These are phyloP conservation scores for Schwanniomyces polymorphus DNA, from an alignment of 805 yeast species.

Conservation along the genomic window DNA sequence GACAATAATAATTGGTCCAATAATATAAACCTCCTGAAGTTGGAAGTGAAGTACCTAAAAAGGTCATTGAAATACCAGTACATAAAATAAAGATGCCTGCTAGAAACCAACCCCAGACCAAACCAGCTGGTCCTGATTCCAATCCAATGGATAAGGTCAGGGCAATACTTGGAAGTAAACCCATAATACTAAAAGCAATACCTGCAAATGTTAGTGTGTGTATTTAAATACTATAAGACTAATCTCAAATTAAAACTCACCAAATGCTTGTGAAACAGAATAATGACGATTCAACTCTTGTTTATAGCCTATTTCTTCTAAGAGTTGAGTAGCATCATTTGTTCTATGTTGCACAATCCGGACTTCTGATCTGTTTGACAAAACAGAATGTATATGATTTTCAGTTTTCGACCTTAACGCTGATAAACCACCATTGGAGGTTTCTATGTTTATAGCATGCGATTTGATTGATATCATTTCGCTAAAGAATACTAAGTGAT, in stretches of 20 bases:
- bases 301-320: conserved; percentile 66
- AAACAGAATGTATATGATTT: conserved; percentile 8
- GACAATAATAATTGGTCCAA: conserved; percentile 57
- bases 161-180: conserved; percentile 63
- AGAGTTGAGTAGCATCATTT: conserved; percentile 17
- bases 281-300: conserved; percentile 65
- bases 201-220: conserved; percentile 4
- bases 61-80: conserved; percentile 65
- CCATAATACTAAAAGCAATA: conserved; percentile 73
- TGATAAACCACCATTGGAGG: not conserved
- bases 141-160: conserved; percentile 55
- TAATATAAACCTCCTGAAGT: conserved; percentile 71
- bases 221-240: not conserved
- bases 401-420: conserved; percentile 9
- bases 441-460: not conserved
- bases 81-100: conserved; percentile 55
- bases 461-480: not conserved
- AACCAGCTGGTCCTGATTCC: conserved; percentile 62
- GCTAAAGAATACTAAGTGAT: not conserved
- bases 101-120: conserved; percentile 74
- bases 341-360: conserved; percentile 18
- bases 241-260: conserved; percentile 18
- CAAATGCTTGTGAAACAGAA: conserved; percentile 63
- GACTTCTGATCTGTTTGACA: conserved; percentile 18
- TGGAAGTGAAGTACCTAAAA: conserved; percentile 67